Base-by-base conservation (phyloP, 345 rosid species). In the Brassica napus region DNA sequence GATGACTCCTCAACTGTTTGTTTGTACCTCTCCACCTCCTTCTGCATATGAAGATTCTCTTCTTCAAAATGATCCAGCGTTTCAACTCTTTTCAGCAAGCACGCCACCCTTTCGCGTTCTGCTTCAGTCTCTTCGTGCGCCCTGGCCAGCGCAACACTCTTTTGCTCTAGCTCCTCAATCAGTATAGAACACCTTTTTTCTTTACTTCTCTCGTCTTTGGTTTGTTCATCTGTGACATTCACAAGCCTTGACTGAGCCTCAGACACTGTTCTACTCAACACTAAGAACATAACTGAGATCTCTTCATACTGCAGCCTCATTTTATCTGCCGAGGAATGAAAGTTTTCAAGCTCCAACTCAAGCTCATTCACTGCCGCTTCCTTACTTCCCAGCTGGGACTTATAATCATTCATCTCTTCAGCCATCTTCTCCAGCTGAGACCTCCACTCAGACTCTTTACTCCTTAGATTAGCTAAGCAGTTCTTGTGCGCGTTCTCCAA, bases 401-500 rank as follows among this genome's bases (percentile, higher is more conserved):
- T 73, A 59, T 77, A 85, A 69, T 61, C 76, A 65, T 85, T 62
- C 30, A 91, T 72, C 72, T 89, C 91, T 69, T 54, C 55, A 15
- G 67, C 80, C 87, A 94, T 49, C 73, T 89, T 88, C 69, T 83
- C 83, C 82, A 79, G 34, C 23, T 75, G 87, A 81, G 76, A 84
- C 71, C 83, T 83, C 97, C 94, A 94, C 79, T 86, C 92, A 21
- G 81, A 89, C 88, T 92, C 97, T 90, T 87, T 92, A 44, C 87
- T 88, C 82, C 77, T 85, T 63, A 90, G 86, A 76, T 82, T 84
- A 11, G 84, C 79, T 42, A 87, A 85, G 75, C 92, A 91, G 59
- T 86, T 86, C 80, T 85, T 80, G 79, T 92, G 89, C 61, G 81
- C 28, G 84, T 84, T 91, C 83, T 94, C 97, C 59, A 87, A 72